Percentiles rank a stretch among this genome's conserved stretches.
These are phyloP conservation scores for Mycena rosella DNA, from an alignment of 768 basidiomycete species.

Conservation along the genomic window DNA sequence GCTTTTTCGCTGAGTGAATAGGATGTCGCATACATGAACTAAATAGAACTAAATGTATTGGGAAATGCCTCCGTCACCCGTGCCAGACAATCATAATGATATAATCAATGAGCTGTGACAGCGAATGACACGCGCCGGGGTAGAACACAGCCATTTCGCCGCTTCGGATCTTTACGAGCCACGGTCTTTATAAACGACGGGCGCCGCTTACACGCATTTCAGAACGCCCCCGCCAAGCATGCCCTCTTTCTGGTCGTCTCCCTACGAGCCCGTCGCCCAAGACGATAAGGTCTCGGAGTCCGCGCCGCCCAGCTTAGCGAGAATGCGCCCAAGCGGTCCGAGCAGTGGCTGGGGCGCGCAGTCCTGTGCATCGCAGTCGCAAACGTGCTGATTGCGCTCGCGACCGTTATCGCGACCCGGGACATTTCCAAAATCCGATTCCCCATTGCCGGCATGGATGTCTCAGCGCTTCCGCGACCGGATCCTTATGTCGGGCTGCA, in stretches of 20 bases:
- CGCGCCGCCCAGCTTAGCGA: not conserved
- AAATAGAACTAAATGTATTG: too few species aligned
- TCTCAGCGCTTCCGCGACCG: conserved; percentile 19
- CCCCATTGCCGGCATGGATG: conserved; percentile 12
- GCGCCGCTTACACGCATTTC: not conserved
- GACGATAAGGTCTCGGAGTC: conserved; percentile 17
- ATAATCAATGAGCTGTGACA: not conserved
- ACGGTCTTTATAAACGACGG: not conserved
- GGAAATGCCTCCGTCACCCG: too few species aligned
- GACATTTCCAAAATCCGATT: not conserved
- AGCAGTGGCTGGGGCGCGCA: not conserved
- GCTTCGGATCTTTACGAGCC: not conserved
- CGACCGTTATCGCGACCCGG: conserved; percentile 5
- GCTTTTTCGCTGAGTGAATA: too few species aligned
- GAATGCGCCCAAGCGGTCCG: not conserved
- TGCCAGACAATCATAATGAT: too few species aligned
- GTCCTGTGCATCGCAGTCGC: not conserved
- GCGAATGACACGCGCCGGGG: not conserved
- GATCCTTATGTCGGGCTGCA: conserved; percentile 31
- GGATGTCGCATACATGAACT: too few species aligned
- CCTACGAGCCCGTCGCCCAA: conserved; percentile 21
- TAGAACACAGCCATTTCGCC: not conserved
- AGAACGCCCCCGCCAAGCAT: not conserved
- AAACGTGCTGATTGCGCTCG: conserved; percentile 19
- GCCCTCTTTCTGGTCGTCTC: conserved; percentile 12